Evolutionary conservation across 768 basidiomycete species (phyloP), one percentile per base, ranked within the genome.

Genomic region (Trametes cingulata): DNA sequence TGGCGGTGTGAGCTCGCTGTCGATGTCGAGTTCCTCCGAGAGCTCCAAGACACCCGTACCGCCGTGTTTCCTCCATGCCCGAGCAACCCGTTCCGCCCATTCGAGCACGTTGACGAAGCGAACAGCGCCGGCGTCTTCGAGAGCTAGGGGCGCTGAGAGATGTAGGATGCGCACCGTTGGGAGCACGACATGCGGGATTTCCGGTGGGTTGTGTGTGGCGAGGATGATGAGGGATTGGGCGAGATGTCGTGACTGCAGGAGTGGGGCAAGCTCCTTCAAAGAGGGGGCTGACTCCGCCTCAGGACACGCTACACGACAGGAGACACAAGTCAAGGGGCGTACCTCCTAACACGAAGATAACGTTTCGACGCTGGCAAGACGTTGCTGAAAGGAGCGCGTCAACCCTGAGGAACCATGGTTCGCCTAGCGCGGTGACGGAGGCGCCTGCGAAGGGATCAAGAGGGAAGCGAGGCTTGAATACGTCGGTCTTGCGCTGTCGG

Each of bases 291-390:
- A 24, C 49, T n/a, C 48, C 17, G 48, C 39, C 8, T 52, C 20
- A 56, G 58, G 14, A 53, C n/a, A 13, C 7, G 22, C 10, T 2
- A 17, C 20, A 24, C 9, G 17, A n/a, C 27, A 27, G 42, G 7
- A 13, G 13, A 29, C 13, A n/a, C 37, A n/a, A 33, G 27, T 10
- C n/a, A 35, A 19, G 8, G 40, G 1, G 65, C 76, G 57, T 41
- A 78, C 77, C 72, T 58, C 77, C 77, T 2, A 78, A 56, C 9
- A 77, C 67, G 10, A 78, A 68, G 15, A 77, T 64, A 40, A 77
- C 76, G 50, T 75, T 68, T 29, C 72, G 66, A 14, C 71, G 65
- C 15, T 63, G 58, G 1, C 68, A 53, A 1, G 69, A 55, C 17
- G 66, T 60, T 22, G 65, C 52, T 24, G 60, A 49, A 15, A 68